Evolutionary conservation across 805 yeast species (phyloP).

Genomic region (Ascoidea tarda): DNA sequence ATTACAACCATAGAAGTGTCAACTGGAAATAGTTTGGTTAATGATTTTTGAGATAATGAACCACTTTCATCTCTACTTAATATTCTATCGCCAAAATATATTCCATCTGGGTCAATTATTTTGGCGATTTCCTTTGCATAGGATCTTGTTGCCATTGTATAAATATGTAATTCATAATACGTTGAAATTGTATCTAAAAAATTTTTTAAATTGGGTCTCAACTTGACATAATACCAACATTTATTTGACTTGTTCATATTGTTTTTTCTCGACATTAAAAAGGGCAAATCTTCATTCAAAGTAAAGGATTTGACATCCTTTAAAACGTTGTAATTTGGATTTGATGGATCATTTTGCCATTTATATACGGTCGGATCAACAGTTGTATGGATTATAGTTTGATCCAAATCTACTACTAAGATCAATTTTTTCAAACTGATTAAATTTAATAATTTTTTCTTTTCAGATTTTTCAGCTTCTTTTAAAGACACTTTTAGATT

Average conservation of each 20-base stretch:
- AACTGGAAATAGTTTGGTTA: constrained; percentile 83
- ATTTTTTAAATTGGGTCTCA: constrained; percentile 73
- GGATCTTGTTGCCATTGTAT: constrained; percentile 95
- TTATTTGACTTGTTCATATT: constrained; percentile 19
- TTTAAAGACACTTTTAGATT: constrained; percentile 70
- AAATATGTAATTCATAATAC: constrained; percentile 80
- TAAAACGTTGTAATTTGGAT: constrained; percentile 76
- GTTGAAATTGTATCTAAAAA: constrained; percentile 54
- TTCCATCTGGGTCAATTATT: constrained; percentile 82
- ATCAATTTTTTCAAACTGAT: constrained; percentile 55
- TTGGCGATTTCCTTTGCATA: constrained; percentile 84
- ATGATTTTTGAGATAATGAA: constrained; percentile 73
- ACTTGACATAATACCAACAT: constrained; percentile 86
- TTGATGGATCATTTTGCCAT: constrained; percentile 79
- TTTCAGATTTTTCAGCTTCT: constrained; percentile 81
- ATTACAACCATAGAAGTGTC: constrained; percentile 94
- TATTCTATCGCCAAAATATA: constrained; percentile 81
- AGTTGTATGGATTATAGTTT: constrained; percentile 94
- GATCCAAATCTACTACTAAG: constrained; percentile 91
- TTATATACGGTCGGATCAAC: constrained; percentile 96
- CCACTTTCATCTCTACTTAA: constrained; percentile 93
- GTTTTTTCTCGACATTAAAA: neutral
- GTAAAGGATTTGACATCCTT: constrained; percentile 70
- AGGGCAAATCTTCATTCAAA: constrained; percentile 49
- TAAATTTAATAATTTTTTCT: constrained; percentile 44